Conservation (phyloP, 208 protist genomes). For the Acanthamoeba royreba region DNA sequence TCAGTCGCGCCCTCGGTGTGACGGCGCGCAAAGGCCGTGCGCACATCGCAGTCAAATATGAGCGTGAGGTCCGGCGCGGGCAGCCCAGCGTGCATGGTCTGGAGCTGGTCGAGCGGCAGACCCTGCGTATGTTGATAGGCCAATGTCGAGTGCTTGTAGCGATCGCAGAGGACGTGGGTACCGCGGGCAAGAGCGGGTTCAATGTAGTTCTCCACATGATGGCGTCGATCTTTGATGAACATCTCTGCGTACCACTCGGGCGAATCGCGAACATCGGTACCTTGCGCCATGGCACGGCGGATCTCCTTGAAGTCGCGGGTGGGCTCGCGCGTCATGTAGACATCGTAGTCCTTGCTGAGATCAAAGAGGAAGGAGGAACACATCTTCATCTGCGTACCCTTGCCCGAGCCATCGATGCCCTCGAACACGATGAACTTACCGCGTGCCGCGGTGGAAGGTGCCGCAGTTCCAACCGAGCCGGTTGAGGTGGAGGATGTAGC, state of each 20-base stretch:
- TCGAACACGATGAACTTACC: constrained; percentile 7
- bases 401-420: not conserved
- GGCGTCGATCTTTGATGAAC: not conserved
- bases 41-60: not conserved
- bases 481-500: too few species aligned
- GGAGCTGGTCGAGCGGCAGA: not conserved
- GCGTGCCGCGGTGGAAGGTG: not conserved
- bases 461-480: too few species aligned
- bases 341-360: not conserved
- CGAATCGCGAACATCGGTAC: not conserved
- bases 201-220: constrained; percentile 2
- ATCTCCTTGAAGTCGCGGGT: constrained; percentile 16
- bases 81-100: not conserved
- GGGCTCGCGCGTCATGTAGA: not conserved
- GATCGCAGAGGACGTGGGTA: constrained; percentile 13
- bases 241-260: constrained; percentile 20
- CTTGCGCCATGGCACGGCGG: not conserved
- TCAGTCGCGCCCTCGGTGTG: not conserved
- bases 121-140: constrained; percentile 6
- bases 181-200: not conserved
- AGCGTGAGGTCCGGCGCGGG: constrained; percentile 6
- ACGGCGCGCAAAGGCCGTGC: not conserved
- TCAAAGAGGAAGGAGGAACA: not conserved
- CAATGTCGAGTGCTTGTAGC: not conserved
- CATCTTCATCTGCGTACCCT: constrained; percentile 26